Evolutionary conservation across 305 asterid species (phyloP), one percentile per base, ranked within the genome.

Genomic region (Fraxinus velutina): DNA sequence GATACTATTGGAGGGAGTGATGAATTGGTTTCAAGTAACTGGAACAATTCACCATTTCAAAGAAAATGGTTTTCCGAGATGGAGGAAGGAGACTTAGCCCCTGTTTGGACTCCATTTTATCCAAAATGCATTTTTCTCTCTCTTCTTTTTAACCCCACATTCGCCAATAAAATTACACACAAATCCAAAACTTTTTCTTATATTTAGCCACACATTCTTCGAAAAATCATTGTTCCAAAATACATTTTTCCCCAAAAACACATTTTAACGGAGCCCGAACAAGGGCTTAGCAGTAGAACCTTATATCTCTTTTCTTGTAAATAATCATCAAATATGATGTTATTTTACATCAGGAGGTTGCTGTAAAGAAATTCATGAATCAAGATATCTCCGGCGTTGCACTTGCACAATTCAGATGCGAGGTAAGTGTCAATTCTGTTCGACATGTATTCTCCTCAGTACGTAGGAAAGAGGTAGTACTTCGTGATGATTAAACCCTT

Each of bases 341-440:
- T 81, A 81, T 75, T 85, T 72, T 62, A 34, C 83, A 71, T 57
- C 95, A 96, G 99, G 99, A 96, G 89, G 98, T 96, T 86, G 99
- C 99, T 0, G 98, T 93, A 78, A 96, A 96, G 88, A 96, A 91
- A 85, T 94, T 94, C 84, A 94, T 96, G 97, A 96, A 94, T 79
- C 99, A 96, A 92, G 99, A 96, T 85, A 92, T 96, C 81, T 91
- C 99, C 81, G 96, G 97, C 22, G 94, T 90, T 88, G 99, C 98
- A 83, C 98, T 96, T 37, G 85, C 84, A 42, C 98, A 94, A 78
- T 96, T 96, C 75, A 92, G 90, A 88, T 93, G 97, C 22, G 99
- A 96, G 91, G 99, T 93, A 85, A 86, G 92, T 81, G 82, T 60
- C 75, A 47, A 42, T 68, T 55, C 66, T 79, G 29, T 9, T 30